Conservation (phyloP, 768 basidiomycete species). For the Holtermanniella nyarrowii region DNA sequence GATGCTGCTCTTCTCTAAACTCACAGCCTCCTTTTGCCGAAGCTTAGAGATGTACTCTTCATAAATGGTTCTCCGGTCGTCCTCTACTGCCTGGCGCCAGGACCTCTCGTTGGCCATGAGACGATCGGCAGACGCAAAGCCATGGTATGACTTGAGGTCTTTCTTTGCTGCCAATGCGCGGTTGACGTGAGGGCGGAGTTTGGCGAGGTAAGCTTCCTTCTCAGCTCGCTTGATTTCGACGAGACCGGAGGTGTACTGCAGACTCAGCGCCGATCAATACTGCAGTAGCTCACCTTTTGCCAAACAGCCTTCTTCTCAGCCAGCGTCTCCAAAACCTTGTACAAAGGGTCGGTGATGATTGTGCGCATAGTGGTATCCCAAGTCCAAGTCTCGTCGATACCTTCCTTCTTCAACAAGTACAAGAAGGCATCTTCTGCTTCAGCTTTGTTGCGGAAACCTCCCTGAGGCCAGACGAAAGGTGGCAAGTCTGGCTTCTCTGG, state of each 20-base stretch:
- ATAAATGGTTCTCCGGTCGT: conserved; percentile 76
- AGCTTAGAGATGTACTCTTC: conserved; percentile 84
- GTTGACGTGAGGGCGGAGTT: conserved; percentile 72
- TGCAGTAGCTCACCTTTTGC: conserved; percentile 60
- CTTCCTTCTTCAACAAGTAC: conserved; percentile 76
- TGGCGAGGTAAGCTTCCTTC: conserved; percentile 67
- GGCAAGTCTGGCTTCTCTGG: conserved; percentile 57
- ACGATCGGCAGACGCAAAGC: conserved; percentile 77
- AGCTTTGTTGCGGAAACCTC: conserved; percentile 72
- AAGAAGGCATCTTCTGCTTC: conserved; percentile 93
- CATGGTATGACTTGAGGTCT: conserved; percentile 82
- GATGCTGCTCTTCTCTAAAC: conserved; percentile 36
- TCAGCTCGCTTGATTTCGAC: conserved; percentile 78
- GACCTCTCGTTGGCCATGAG: conserved; percentile 77
- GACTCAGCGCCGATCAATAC: background rate
- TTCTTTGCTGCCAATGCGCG: conserved; percentile 76
- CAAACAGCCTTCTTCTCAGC: conserved; percentile 90
- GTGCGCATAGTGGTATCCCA: conserved; percentile 99
- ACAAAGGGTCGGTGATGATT: conserved; percentile 94
- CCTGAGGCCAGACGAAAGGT: conserved; percentile 76
- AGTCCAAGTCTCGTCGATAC: conserved; percentile 83
- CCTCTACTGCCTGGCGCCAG: conserved; percentile 70
- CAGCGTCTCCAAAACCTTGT: conserved; percentile 83
- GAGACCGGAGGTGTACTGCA: conserved; percentile 65
- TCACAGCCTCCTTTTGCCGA: conserved; percentile 76